Evolutionary conservation across 2,329 filamentous ascomycete genomes (phyloP).

Genomic region (Dactylellina drechsleri): DNA sequence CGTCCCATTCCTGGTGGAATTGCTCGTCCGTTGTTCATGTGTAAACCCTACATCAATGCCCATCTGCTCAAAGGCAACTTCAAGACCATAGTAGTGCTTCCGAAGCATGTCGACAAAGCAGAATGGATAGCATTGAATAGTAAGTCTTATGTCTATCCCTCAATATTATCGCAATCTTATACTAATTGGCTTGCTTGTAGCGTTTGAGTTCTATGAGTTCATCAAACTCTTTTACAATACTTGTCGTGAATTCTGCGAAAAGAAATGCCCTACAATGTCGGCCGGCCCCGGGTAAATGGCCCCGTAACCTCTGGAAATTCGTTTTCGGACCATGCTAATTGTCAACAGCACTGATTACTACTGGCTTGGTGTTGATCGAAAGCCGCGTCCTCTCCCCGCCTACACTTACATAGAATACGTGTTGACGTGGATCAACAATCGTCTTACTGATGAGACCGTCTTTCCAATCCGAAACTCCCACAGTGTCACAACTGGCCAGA

Average conservation of each 20-base stretch:
- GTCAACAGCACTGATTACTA: slow-evolving; percentile 57
- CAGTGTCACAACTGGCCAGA: slow-evolving; percentile 61
- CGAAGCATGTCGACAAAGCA: slow-evolving; percentile 90
- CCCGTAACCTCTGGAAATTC: slow-evolving; percentile 1
- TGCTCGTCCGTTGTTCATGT: slow-evolving; percentile 66
- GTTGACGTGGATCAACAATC: slow-evolving; percentile 59
- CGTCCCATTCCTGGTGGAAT: slow-evolving; percentile 60
- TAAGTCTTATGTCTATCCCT: slow-evolving; percentile 64
- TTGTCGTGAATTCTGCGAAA: slow-evolving; percentile 84
- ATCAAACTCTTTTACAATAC: slow-evolving; percentile 66
- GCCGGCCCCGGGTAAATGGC: slow-evolving; percentile 81
- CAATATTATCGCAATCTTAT: background rate
- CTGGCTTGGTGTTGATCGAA: slow-evolving; percentile 58
- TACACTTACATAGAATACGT: slow-evolving; percentile 59
- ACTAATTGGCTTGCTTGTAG: slow-evolving; percentile 29
- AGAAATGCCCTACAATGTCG: slow-evolving; percentile 85
- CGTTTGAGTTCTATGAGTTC: slow-evolving; percentile 59
- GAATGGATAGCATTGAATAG: slow-evolving; percentile 97
- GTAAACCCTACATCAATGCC: slow-evolving; percentile 61
- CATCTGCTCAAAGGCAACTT: slow-evolving; percentile 84
- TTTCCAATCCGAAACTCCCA: slow-evolving; percentile 59
- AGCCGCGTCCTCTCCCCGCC: slow-evolving; percentile 58
- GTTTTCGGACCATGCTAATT: background rate
- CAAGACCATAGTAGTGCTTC: slow-evolving; percentile 91
- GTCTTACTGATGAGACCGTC: slow-evolving; percentile 58